Conservation (phyloP, 176 grass and related monocot genomes). For the Avena eriantha region DNA sequence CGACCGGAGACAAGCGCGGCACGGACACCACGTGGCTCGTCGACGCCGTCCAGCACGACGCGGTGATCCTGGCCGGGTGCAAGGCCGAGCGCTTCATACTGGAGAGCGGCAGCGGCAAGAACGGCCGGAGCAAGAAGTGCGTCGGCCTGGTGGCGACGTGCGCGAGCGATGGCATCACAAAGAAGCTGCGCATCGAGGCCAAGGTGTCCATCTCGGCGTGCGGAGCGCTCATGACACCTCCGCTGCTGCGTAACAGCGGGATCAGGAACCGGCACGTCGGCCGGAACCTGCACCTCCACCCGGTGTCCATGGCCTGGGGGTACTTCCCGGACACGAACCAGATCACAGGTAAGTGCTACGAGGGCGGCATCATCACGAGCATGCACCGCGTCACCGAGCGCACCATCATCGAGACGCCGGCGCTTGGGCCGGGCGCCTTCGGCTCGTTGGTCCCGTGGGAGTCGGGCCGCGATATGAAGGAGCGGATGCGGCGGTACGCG, state of each 20-base stretch:
- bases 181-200: slow-evolving; percentile 69
- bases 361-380: slow-evolving; percentile 92
- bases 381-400: slow-evolving; percentile 69
- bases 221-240: slow-evolving; percentile 76
- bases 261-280: slow-evolving; percentile 79
- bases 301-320: slow-evolving; percentile 81
- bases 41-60: slow-evolving; percentile 67
- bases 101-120: slow-evolving; percentile 15
- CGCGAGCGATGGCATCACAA: slow-evolving; percentile 40
- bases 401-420: slow-evolving; percentile 79
- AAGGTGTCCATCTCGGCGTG: slow-evolving; percentile 68
- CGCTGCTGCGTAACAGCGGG: slow-evolving; percentile 60
- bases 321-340: slow-evolving; percentile 70
- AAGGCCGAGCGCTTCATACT: slow-evolving; percentile 74
- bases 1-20: slow-evolving; percentile 77
- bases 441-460: slow-evolving; percentile 65
- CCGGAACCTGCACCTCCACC: slow-evolving; percentile 88
- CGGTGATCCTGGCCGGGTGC: slow-evolving; percentile 76
- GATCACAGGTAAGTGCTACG: slow-evolving; percentile 60
- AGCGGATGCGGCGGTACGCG: slow-evolving; percentile 66
- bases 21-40: slow-evolving; percentile 91
- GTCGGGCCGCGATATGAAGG: slow-evolving; percentile 76
- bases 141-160: slow-evolving; percentile 59
- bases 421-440: slow-evolving; percentile 60
- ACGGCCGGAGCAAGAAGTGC: slow-evolving; percentile 59